A percentile compares a stretch with the other conserved stretches of the same genome.
Evolutionary conservation across 2,329 filamentous ascomycete genomes (phyloP).

Genomic region (Phialemonium atrogriseum): DNA sequence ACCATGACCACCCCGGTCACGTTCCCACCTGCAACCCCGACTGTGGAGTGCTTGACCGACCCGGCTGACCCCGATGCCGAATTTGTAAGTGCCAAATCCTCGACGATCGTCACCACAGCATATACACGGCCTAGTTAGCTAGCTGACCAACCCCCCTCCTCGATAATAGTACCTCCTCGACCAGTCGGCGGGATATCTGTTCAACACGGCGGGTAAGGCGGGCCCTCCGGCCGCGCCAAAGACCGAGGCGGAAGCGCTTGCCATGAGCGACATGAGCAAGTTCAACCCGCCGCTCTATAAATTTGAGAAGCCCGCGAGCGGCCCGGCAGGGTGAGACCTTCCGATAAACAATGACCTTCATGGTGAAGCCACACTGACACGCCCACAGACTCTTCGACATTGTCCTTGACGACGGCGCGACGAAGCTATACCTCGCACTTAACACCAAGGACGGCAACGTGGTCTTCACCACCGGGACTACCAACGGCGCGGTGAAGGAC

Average conservation of each 20-base stretch:
- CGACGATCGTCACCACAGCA: too few relatives aligned
- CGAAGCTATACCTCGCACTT: conserved; percentile 2
- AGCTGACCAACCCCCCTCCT: too few relatives aligned
- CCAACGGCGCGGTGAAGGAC: not conserved
- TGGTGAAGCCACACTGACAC: too few relatives aligned
- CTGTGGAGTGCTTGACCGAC: not conserved
- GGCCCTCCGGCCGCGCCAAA: not conserved
- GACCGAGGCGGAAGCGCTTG: not conserved
- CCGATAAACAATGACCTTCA: too few relatives aligned
- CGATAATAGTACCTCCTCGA: too few relatives aligned
- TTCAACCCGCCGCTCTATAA: not conserved
- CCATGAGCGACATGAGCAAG: not conserved
- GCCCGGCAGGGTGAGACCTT: not conserved
- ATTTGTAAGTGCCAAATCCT: not conserved
- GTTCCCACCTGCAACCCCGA: not conserved
- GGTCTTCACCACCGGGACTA: not conserved
- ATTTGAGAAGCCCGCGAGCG: not conserved
- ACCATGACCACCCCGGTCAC: not conserved
- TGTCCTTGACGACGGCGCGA: not conserved
- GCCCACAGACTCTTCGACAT: not conserved
- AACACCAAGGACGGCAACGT: conserved; percentile 1
- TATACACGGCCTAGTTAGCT: too few relatives aligned
- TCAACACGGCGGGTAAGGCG: not conserved
- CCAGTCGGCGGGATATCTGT: not conserved
- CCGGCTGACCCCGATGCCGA: not conserved